A percentile compares a stretch with the other conserved stretches of the same genome.
Conservation (phyloP, 306 rosid genomes). For the Prinsepia uniflora region DNA sequence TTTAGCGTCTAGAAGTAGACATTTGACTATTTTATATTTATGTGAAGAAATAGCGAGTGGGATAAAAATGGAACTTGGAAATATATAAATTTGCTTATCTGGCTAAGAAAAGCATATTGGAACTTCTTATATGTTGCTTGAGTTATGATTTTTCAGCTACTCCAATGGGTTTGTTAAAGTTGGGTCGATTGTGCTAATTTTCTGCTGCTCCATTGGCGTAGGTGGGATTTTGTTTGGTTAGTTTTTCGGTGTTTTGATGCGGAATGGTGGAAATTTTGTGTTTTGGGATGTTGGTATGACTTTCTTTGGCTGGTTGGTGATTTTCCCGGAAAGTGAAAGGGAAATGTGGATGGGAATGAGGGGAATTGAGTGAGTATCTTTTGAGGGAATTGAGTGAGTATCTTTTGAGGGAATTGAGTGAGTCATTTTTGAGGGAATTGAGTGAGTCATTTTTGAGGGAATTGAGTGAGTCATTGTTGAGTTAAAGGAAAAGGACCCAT, state of each 20-base stretch:
- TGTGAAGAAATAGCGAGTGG: not conserved
- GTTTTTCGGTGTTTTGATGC: not conserved
- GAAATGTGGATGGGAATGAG: slow-evolving; percentile 19
- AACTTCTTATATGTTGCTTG: slow-evolving; percentile 25
- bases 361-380: slow-evolving; percentile 1
- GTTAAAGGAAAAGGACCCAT: not conserved
- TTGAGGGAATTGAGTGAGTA: slow-evolving; percentile 6
- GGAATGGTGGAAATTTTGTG: slow-evolving; percentile 19
- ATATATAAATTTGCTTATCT: slow-evolving; percentile 7
- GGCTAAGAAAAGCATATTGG: slow-evolving; percentile 21
- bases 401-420: not conserved
- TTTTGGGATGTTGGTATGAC: slow-evolving; percentile 23
- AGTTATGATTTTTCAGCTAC: slow-evolving; percentile 12
- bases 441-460: not conserved
- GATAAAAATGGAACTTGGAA: not conserved
- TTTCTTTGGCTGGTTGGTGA: slow-evolving; percentile 25
- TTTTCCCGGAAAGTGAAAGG: slow-evolving; percentile 23
- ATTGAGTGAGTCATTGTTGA: slow-evolving; percentile 4
- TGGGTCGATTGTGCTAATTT: not conserved
- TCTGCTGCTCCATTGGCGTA: not conserved
- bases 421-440: not conserved
- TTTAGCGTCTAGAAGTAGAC: not conserved
- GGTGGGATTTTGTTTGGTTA: not conserved
- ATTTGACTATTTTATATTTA: not conserved
- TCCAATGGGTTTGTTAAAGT: slow-evolving; percentile 1